A percentile compares a stretch with the other conserved stretches of the same genome.
These are phyloP conservation scores for Phoma sp. DNA, from an alignment of 2,329 filamentous ascomycete species.

Conservation along the genomic window DNA sequence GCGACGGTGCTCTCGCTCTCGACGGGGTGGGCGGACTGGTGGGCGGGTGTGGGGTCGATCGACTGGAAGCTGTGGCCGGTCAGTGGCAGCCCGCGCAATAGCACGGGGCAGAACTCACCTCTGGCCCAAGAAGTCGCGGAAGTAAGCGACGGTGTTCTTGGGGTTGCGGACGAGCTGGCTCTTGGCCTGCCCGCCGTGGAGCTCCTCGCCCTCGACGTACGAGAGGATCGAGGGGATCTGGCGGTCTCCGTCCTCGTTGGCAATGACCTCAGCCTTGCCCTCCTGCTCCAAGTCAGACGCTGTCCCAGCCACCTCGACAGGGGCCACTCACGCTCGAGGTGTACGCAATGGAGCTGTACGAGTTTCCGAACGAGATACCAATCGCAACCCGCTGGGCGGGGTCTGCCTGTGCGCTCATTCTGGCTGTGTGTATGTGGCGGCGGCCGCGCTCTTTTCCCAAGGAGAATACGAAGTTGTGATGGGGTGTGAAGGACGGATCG, in stretches of 20 bases:
- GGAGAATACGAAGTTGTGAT: not conserved
- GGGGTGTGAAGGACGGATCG: not conserved
- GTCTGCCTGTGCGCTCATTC: constrained; percentile 59
- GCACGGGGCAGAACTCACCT: constrained; percentile 64
- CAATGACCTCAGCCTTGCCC: constrained; percentile 96
- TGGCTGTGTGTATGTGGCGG: constrained; percentile 11
- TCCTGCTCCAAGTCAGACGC: constrained; percentile 58
- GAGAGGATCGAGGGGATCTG: constrained; percentile 95
- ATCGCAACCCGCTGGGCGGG: constrained; percentile 71
- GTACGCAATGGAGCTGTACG: constrained; percentile 95
- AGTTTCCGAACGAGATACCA: constrained; percentile 97
- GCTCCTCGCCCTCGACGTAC: constrained; percentile 95
- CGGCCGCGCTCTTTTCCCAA: not conserved
- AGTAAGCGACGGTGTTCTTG: constrained; percentile 91
- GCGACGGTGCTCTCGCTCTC: constrained; percentile 73
- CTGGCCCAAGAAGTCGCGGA: constrained; percentile 94
- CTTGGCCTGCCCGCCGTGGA: constrained; percentile 95
- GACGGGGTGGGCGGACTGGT: constrained; percentile 88
- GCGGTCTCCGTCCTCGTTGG: constrained; percentile 99
- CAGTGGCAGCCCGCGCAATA: constrained; percentile 10
- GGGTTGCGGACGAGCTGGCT: constrained; percentile 89
- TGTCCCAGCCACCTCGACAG: not conserved
- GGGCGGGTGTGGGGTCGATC: constrained; percentile 94
- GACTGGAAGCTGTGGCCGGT: constrained; percentile 74
- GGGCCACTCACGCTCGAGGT: constrained; percentile 64